Percentiles rank a stretch among this genome's conserved stretches.
These are phyloP conservation scores for Aspergillus fumigatus DNA, from an alignment of 2,329 filamentous ascomycete species.

Conservation along the genomic window DNA sequence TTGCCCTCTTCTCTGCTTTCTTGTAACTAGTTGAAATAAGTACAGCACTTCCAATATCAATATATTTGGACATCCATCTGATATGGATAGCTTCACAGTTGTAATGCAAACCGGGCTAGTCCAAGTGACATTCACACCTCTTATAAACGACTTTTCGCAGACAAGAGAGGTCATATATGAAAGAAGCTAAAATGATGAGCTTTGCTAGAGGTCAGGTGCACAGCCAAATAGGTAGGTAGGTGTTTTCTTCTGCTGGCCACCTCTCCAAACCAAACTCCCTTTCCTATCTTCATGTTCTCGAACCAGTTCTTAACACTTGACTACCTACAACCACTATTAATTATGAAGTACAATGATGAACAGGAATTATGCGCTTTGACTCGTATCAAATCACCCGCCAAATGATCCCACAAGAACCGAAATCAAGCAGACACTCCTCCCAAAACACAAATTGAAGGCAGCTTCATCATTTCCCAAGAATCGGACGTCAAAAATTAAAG, in stretches of 20 bases:
- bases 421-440: background rate
- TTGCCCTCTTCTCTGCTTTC: background rate
- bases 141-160: background rate
- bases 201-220: background rate
- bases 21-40: background rate
- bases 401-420: background rate
- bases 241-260: background rate
- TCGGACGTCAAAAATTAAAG: constrained; percentile 20
- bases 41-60: background rate
- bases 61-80: background rate
- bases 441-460: background rate
- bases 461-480: background rate
- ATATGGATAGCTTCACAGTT: background rate
- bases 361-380: background rate
- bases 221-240: background rate
- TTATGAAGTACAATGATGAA: background rate
- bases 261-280: too few species aligned
- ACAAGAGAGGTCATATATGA: background rate
- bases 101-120: background rate
- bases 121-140: background rate
- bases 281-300: background rate
- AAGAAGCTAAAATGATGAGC: background rate
- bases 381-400: background rate
- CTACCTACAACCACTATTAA: background rate
- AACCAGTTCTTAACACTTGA: background rate